Conservation (phyloP, 768 basidiomycete genomes). For the Phanerodontia chrysosporium region DNA sequence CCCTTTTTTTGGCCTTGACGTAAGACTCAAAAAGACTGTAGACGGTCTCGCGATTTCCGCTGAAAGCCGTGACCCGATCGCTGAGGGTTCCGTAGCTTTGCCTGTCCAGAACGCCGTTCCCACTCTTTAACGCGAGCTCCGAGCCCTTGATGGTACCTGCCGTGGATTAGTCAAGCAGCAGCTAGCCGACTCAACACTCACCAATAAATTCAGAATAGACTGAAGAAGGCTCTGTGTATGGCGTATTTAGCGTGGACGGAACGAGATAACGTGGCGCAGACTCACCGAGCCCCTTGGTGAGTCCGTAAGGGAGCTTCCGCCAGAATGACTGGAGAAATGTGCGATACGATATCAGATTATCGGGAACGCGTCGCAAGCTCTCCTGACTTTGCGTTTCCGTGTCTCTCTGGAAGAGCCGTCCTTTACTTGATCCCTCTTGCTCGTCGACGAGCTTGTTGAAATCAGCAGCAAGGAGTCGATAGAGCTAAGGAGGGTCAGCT, state of each 20-base stretch:
- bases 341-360: slow-evolving; percentile 36
- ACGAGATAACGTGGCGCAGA: background rate
- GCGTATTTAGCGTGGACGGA: background rate
- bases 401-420: background rate
- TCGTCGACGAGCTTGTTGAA: background rate
- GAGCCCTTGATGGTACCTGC: slow-evolving; percentile 64
- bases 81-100: slow-evolving; percentile 45
- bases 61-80: slow-evolving; percentile 48
- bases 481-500: background rate
- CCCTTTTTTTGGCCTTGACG: slow-evolving; percentile 38
- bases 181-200: slow-evolving; percentile 18
- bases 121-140: slow-evolving; percentile 39
- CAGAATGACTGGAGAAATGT: slow-evolving; percentile 52
- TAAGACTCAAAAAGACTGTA: slow-evolving; percentile 56
- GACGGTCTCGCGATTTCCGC: slow-evolving; percentile 40
- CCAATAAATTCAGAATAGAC: slow-evolving; percentile 66
- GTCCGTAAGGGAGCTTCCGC: slow-evolving; percentile 48
- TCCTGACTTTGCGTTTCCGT: slow-evolving; percentile 11
- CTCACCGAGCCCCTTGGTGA: slow-evolving; percentile 51
- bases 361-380: slow-evolving; percentile 18
- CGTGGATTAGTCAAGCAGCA: background rate
- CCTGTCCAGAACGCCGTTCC: slow-evolving; percentile 37
- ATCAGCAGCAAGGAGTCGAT: slow-evolving; percentile 4
- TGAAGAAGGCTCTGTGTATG: slow-evolving; percentile 46
- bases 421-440: background rate